These are phyloP conservation scores for Candida pseudofarinosa DNA, from an alignment of 805 yeast genomes.

Conservation along the genomic window DNA sequence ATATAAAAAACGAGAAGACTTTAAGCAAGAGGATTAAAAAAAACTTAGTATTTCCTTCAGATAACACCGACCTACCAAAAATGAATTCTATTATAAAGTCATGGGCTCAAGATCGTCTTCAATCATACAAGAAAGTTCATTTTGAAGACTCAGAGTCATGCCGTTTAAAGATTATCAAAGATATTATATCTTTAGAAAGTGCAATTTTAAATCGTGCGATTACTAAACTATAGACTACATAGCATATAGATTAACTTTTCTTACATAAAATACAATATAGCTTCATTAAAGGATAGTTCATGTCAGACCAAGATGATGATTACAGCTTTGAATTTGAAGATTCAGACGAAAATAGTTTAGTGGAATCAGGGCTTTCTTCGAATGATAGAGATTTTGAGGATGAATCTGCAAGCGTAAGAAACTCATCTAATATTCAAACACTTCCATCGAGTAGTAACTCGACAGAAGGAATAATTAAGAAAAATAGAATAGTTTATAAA, in stretches of 20 bases:
- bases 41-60: constrained; percentile 7
- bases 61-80: background rate
- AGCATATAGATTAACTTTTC: background rate
- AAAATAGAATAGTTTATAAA: constrained; percentile 12
- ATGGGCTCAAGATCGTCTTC: background rate
- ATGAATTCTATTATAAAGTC: too few species aligned
- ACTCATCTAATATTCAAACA: background rate
- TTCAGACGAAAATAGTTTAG: constrained; percentile 2
- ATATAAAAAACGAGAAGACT: constrained; percentile 17
- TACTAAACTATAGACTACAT: background rate
- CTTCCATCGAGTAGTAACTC: background rate
- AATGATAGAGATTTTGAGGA: constrained; percentile 11
- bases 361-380: constrained; percentile 11
- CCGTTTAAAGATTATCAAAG: constrained; percentile 11
- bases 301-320: constrained; percentile 2
- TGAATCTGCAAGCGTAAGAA: background rate
- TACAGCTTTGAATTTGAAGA: constrained; percentile 11
- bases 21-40: constrained; percentile 16
- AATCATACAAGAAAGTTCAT: background rate
- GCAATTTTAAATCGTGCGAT: constrained; percentile 14
- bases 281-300: background rate
- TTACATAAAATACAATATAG: background rate
- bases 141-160: constrained; percentile 1
- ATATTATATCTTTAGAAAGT: constrained; percentile 24
- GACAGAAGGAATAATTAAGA: background rate